Evolutionary conservation across 768 basidiomycete genomes (phyloP).

Genomic region (Calocybe indica): DNA sequence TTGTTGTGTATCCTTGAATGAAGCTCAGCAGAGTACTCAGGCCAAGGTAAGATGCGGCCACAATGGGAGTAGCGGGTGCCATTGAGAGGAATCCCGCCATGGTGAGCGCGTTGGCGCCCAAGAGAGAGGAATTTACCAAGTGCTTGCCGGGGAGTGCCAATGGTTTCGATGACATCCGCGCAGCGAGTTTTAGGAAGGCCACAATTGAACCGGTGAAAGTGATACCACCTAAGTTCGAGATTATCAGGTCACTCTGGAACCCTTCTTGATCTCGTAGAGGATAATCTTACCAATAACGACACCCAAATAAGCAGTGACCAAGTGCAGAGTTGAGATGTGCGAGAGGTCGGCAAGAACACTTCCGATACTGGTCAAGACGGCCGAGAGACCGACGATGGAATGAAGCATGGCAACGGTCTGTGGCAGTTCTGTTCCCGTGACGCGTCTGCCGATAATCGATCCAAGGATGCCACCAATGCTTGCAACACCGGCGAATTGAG

Average conservation of each 20-base stretch:
- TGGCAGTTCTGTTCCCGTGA: conserved; percentile 84
- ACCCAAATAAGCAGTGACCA: conserved; percentile 81
- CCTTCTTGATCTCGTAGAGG: not conserved
- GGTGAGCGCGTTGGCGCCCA: conserved; percentile 64
- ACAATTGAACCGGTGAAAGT: conserved; percentile 90
- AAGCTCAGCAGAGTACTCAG: conserved; percentile 74
- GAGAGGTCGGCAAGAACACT: conserved; percentile 69
- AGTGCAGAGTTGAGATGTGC: conserved; percentile 68
- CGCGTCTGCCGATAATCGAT: conserved; percentile 69
- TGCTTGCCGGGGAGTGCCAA: conserved; percentile 73
- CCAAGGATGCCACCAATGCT: conserved; percentile 70
- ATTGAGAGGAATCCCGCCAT: conserved; percentile 75
- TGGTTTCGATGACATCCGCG: conserved; percentile 72
- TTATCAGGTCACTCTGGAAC: not conserved
- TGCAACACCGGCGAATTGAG: conserved; percentile 74
- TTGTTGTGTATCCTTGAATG: conserved; percentile 81
- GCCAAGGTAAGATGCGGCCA: conserved; percentile 76
- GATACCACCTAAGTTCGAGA: conserved; percentile 49
- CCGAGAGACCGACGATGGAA: conserved; percentile 86
- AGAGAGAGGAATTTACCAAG: conserved; percentile 62
- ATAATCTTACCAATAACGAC: conserved; percentile 68
- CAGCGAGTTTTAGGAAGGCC: conserved; percentile 84
- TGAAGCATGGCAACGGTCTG: conserved; percentile 77
- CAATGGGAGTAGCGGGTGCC: conserved; percentile 61
- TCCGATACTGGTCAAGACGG: conserved; percentile 79